A percentile compares a stretch with the other conserved stretches of the same genome.
Conservation (phyloP, 495 filamentous ascomycete species). For the Hyaloscypha finlandica region DNA sequence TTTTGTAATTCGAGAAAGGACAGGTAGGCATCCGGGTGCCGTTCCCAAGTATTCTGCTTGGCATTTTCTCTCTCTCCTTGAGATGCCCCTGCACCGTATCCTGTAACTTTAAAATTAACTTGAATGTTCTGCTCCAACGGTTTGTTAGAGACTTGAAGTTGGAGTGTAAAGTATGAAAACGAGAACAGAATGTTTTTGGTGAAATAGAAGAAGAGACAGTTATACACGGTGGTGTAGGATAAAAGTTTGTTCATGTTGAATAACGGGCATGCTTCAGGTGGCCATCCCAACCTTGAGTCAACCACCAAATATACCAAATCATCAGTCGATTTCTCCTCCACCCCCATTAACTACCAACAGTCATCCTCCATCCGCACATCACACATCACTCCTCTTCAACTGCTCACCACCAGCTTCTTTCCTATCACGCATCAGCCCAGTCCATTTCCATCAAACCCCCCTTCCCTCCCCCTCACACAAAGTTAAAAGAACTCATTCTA, state of each 20-base stretch:
- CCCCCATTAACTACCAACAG: not conserved
- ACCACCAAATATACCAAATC: not conserved
- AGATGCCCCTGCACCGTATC: too few relatives aligned
- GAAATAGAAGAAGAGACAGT: not conserved
- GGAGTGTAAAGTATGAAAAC: not conserved
- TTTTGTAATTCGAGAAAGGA: not conserved
- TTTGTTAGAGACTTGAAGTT: too few relatives aligned
- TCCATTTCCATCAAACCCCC: not conserved
- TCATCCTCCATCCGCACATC: not conserved
- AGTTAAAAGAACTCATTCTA: slow-evolving; percentile 1
- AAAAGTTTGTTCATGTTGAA: not conserved
- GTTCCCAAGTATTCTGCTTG: too few relatives aligned
- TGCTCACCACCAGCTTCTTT: not conserved
- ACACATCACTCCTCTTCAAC: not conserved
- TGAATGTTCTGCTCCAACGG: not conserved
- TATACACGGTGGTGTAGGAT: not conserved
- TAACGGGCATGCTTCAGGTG: not conserved
- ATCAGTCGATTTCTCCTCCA: not conserved
- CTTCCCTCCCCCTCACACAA: too few relatives aligned
- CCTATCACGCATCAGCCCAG: not conserved
- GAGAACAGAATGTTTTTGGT: not conserved
- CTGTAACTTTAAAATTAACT: not conserved
- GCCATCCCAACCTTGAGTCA: not conserved
- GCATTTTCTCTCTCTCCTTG: too few relatives aligned
- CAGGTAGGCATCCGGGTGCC: not conserved